A percentile compares a stretch with the other conserved stretches of the same genome.
Conservation (phyloP, 2,329 filamentous ascomycete genomes). For the Fusarium sp. region DNA sequence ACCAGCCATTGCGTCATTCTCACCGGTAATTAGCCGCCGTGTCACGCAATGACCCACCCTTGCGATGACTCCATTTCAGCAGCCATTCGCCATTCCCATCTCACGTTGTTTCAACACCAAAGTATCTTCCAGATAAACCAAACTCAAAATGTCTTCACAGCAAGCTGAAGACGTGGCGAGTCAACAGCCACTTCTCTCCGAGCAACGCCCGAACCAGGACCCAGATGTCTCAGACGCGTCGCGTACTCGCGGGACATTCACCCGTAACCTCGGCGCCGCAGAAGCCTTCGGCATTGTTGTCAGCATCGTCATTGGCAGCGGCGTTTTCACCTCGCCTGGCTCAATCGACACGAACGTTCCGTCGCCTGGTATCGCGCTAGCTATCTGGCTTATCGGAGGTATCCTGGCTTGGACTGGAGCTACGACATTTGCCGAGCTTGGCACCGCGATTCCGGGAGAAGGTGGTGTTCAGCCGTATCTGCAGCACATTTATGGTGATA, state of each 20-base stretch:
- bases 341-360: constrained; percentile 74
- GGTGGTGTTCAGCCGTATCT: constrained; percentile 75
- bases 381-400: constrained; percentile 73
- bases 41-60: constrained; percentile 13
- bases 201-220: constrained; percentile 10
- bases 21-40: constrained; percentile 44
- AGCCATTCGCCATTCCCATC: neutral
- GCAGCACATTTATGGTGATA: constrained; percentile 70
- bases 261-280: constrained; percentile 60
- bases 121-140: neutral
- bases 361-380: constrained; percentile 68
- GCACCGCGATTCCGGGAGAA: constrained; percentile 73
- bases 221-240: constrained; percentile 12
- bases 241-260: constrained; percentile 51
- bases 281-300: constrained; percentile 72
- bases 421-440: constrained; percentile 72
- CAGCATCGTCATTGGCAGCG: constrained; percentile 74
- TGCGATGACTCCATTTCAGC: constrained; percentile 17
- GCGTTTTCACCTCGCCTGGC: constrained; percentile 74
- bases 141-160: constrained; percentile 28
- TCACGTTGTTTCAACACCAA: constrained; percentile 4
- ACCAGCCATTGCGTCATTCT: constrained; percentile 16
- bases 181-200: constrained; percentile 37
- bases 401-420: constrained; percentile 75
- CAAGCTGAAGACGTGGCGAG: constrained; percentile 15